These are phyloP conservation scores for Mortierella sp. DNA, from an alignment of 371 early-diverging fungal species.

Conservation along the genomic window DNA sequence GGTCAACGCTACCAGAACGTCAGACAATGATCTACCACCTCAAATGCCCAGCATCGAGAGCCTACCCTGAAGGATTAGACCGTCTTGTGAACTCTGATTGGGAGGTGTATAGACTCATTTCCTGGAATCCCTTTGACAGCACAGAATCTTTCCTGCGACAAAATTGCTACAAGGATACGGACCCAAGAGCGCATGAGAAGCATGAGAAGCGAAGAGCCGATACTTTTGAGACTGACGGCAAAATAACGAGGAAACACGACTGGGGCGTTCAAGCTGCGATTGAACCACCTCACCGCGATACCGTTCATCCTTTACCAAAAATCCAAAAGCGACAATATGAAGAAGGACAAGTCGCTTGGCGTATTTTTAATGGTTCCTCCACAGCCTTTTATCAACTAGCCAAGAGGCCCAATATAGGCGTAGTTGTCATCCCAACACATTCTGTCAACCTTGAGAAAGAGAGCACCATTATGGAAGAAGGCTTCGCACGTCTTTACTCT, in stretches of 20 bases:
- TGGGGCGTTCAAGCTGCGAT: slow-evolving; percentile 21
- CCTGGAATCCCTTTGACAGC: slow-evolving; percentile 31
- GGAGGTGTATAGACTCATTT: slow-evolving; percentile 26
- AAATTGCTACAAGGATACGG: slow-evolving; percentile 37
- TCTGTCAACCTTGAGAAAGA: slow-evolving; percentile 28
- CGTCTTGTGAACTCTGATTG: slow-evolving; percentile 15
- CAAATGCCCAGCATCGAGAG: slow-evolving; percentile 16
- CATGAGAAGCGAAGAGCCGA: too few relatives aligned
- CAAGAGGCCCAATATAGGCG: slow-evolving; percentile 31
- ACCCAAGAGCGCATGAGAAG: not conserved
- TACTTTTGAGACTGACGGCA: not conserved
- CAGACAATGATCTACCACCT: slow-evolving; percentile 17
- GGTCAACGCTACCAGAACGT: slow-evolving; percentile 29
- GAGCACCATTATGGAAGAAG: slow-evolving; percentile 7
- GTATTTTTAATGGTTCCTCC: slow-evolving; percentile 33
- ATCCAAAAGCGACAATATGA: slow-evolving; percentile 12
- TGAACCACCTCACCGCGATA: slow-evolving; percentile 12
- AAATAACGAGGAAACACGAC: not conserved
- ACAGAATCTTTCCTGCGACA: slow-evolving; percentile 20
- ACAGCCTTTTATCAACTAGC: slow-evolving; percentile 40
- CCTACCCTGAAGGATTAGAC: slow-evolving; percentile 6
- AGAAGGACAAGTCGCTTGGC: not conserved
- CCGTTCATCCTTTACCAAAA: slow-evolving; percentile 5
- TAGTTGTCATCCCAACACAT: slow-evolving; percentile 45
- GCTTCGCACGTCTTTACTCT: slow-evolving; percentile 12